phyloP scores from a whole-genome alignment of 345 rosid genomes.

The Ceriops zippeliana region DNA sequence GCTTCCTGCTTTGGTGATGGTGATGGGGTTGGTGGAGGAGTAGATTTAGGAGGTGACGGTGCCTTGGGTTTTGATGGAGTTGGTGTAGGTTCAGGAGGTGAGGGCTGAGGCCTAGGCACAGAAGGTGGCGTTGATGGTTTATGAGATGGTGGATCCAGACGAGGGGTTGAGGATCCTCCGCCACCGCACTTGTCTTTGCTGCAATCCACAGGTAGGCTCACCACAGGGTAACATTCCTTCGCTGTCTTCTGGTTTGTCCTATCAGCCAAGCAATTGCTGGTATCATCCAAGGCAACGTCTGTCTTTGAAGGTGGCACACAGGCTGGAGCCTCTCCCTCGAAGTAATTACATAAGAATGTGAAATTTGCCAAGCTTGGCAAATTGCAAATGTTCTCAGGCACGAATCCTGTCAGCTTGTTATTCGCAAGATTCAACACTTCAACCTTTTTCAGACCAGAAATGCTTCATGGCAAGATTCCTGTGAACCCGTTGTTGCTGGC shows the following conservation, averaged over 20 bases:
- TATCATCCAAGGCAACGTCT: conserved; percentile 16
- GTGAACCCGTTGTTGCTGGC: conserved; percentile 18
- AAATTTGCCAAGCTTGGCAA: conserved; percentile 21
- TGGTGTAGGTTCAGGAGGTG: conserved; percentile 11
- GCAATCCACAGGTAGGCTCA: conserved; percentile 49
- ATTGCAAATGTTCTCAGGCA: conserved; percentile 20
- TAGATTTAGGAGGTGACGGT: conserved; percentile 1
- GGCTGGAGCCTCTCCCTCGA: conserved; percentile 19
- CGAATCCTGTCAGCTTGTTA: conserved; percentile 24
- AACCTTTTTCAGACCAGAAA: conserved; percentile 12
- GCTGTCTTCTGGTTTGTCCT: conserved; percentile 45
- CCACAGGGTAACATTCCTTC: conserved; percentile 35
- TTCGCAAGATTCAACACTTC: conserved; percentile 22
- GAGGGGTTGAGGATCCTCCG: neutral
- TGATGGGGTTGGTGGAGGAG: neutral
- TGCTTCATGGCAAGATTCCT: conserved; percentile 21
- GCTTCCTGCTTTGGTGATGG: neutral
- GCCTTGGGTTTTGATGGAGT: conserved; percentile 1
- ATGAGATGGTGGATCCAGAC: neutral
- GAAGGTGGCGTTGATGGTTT: conserved; percentile 1
- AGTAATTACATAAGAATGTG: conserved; percentile 25
- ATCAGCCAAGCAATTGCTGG: conserved; percentile 40
- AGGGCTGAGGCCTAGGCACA: conserved; percentile 13
- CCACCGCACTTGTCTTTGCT: conserved; percentile 35
- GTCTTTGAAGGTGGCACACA: conserved; percentile 15